A percentile compares a stretch with the other conserved stretches of the same genome.
Conservation (phyloP, 2,329 filamentous ascomycete species). For the Fusarium sp. region DNA sequence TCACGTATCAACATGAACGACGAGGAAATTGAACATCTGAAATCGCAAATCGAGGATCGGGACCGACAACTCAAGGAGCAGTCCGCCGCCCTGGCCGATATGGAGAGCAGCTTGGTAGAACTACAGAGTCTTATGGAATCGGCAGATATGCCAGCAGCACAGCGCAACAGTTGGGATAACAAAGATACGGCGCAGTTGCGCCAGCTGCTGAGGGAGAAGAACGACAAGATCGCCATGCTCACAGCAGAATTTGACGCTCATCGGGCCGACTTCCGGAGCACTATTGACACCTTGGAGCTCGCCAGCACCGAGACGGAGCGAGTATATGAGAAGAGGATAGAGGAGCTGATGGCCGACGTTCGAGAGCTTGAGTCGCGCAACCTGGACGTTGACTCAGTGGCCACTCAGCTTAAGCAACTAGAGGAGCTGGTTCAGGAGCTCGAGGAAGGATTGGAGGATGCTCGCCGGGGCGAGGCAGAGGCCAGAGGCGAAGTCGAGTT, state of each 20-base stretch:
- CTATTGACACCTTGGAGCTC: conserved; percentile 95
- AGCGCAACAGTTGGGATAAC: conserved; percentile 67
- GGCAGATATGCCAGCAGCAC: conserved; percentile 55
- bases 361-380: conserved; percentile 83
- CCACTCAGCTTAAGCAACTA: conserved; percentile 90
- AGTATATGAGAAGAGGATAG: conserved; percentile 94
- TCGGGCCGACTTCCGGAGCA: conserved; percentile 94
- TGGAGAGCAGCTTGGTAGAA: conserved; percentile 89
- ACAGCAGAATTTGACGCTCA: conserved; percentile 96
- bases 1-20: conserved; percentile 67
- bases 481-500: conserved; percentile 97
- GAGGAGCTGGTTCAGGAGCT: conserved; percentile 97
- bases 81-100: conserved; percentile 82
- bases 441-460: conserved; percentile 96
- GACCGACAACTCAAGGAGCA: conserved; percentile 92
- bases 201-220: conserved; percentile 89
- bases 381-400: conserved; percentile 91
- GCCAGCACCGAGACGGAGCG: conserved; percentile 95
- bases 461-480: conserved; percentile 91
- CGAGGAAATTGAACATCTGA: conserved; percentile 79
- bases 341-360: conserved; percentile 85
- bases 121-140: conserved; percentile 75
- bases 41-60: conserved; percentile 80
- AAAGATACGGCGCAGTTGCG: conserved; percentile 82
- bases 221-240: conserved; percentile 93